Base-by-base conservation (phyloP, 2,329 filamentous ascomycete genomes). In the Cercospora sesami region DNA sequence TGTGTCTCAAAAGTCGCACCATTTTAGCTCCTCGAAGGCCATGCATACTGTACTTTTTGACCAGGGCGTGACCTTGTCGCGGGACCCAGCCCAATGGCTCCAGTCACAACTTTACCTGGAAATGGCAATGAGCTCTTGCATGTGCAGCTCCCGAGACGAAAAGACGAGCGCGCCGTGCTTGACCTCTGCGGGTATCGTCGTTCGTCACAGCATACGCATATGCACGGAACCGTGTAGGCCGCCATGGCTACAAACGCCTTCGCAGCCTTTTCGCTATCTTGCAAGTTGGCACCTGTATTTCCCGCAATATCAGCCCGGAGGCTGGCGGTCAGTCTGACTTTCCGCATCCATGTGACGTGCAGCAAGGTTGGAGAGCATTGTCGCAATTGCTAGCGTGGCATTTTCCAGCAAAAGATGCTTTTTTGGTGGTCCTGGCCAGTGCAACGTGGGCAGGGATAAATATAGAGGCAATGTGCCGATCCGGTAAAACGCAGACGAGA, bases 391-490 rank as follows among this genome's bases (percentile, higher is more conserved):
- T 39, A 36, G 9, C 33, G 59, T 61, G 31, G 31, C 59, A 57
- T 57, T 31, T 57, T 57, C 23, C 28, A 14, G 48, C 48, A 21
- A 5, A 26, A 55, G 48, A 33, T 59, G 55, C 31, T 36, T 59
- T 59, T 59, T 23, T 18, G 28, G 30, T 18, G 8, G 3, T 18
- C 28, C 60, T 18, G 33, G 60, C 60, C 60, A 48, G 36, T 45
- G 60, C 60, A 62, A 62, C 55, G 55, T 58, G 55, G 60, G 60
- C 62, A 58, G 26, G 51, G 51, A 39, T 57, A 64, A 64, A 64
- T 45, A 30, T 64, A 64, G 62, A 36, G 55, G 51, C 51, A 23
- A 42, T 42, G 48, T 21, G 31, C 62, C 31, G 62, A 42, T 42
- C 31, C 62, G 45, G 33, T 10, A 30, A 39, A 9, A 9, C 61